Evolutionary conservation across 148 eudicot species (phyloP).

Genomic region (Suaeda aralocaspica): DNA sequence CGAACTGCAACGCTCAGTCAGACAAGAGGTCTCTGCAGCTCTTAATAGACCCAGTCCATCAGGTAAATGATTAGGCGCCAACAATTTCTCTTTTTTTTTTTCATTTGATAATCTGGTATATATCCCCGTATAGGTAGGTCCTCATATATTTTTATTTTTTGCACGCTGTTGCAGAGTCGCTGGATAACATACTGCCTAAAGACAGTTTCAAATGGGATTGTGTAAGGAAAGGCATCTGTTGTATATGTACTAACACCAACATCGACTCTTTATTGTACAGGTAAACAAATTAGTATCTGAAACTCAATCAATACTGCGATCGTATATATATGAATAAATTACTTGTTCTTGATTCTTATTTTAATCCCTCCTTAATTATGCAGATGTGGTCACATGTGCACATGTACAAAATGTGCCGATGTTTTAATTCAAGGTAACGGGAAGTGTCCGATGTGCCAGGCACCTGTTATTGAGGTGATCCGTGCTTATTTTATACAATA

Average conservation of each 20-base stretch:
- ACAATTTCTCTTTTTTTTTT: neutral
- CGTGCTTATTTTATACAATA: constrained; percentile 65
- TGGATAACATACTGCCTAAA: constrained; percentile 18
- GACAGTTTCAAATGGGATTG: constrained; percentile 62
- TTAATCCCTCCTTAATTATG: neutral
- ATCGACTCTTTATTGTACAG: constrained; percentile 82
- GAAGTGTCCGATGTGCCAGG: constrained; percentile 85
- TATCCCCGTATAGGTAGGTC: neutral
- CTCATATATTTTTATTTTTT: neutral
- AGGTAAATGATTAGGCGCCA: constrained; percentile 32
- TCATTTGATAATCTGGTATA: neutral
- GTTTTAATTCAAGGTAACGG: constrained; percentile 49
- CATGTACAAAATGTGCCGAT: constrained; percentile 73
- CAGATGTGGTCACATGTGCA: constrained; percentile 99
- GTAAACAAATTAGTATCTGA: constrained; percentile 30
- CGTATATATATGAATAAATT: neutral
- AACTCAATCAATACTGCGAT: neutral
- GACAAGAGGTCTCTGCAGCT: constrained; percentile 82
- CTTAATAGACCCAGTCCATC: constrained; percentile 46
- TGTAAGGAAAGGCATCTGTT: constrained; percentile 77
- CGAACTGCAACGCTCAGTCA: constrained; percentile 72
- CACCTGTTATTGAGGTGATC: constrained; percentile 76
- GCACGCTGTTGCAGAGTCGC: constrained; percentile 28
- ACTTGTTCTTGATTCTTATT: neutral
- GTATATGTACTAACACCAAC: constrained; percentile 55